Evolutionary conservation across 2,329 filamentous ascomycete species (phyloP), one percentile per base, ranked within the genome.

Genomic region (Paraphoma chrysanthemicola): DNA sequence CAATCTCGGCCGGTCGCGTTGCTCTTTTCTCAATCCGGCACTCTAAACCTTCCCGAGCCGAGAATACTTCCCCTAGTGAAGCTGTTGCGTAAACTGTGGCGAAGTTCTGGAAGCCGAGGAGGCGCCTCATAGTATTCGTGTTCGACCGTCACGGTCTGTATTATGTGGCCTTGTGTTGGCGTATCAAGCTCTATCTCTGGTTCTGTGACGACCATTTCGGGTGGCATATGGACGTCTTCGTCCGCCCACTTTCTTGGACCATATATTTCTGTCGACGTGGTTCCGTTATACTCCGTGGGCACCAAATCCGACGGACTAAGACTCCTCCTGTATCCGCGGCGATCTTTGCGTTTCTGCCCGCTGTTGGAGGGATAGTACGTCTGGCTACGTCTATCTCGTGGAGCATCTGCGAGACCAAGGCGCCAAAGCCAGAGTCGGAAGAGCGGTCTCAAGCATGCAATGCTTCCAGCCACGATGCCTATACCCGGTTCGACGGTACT

Each of bases 401-500:
- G 66, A 12, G 60, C 53, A 17, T 65, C 54, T 30, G 56, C 56
- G 2, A 70, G 54, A 3, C 68, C 66, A 9, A 71, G 48, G 6
- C 57, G 62, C 61, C 57, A 65, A 9, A 73, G 41, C 14, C 66
- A 53, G 36, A 53, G 56, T 29, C 73, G 79, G 44, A 84, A 74
- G 0, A 85, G 74, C 1, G 82, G 82, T 1, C 81, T 79, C 2
- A 83, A 74, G 1, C 81, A 83, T 6, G 81, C 81, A 9, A 83
- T 75, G 59, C 78, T 80, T 16, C 78, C 80, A 10, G 82, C 82
- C 10, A 75, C 76, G 30, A 82, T 81, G 7, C 79, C 73, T 28
- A 73, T 70, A 0, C 73, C 70, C 2, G 69, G 71, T 36, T 75
- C 73, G 4, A 75, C 64, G 2, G 71, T 73, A 16, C 66, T 69